phyloP scores from a whole-genome alignment of 148 eudicot genomes.

The Chenopodium quinoa region DNA sequence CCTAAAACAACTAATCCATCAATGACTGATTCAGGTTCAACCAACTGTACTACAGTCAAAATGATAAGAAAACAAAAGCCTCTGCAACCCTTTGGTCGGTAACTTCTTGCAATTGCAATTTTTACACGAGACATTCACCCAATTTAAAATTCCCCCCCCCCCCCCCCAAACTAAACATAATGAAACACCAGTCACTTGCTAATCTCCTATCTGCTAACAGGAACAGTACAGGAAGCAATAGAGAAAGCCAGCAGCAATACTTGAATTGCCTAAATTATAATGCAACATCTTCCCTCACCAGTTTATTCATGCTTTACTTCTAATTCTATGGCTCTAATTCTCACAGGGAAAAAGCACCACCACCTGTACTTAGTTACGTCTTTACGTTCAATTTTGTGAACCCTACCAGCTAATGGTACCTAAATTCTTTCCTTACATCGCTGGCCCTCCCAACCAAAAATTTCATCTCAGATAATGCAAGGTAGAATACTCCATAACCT shows the following conservation, averaged over 20 bases:
- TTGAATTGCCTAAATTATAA: not conserved
- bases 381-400: not conserved
- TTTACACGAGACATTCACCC: not conserved
- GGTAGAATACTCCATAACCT: not conserved
- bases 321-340: not conserved
- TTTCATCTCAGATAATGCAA: not conserved
- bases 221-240: not conserved
- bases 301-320: not conserved
- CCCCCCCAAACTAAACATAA: not conserved
- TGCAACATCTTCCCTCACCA: not conserved
- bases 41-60: not conserved
- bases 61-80: not conserved
- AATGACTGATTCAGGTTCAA: not conserved
- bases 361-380: not conserved
- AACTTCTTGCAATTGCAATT: not conserved
- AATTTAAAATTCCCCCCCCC: not conserved
- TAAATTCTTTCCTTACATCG: not conserved
- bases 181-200: not conserved
- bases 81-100: not conserved
- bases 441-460: not conserved
- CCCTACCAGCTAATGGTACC: not conserved
- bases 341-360: not conserved
- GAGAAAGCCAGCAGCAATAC: not conserved
- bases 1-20: not conserved
- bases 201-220: not conserved